Evolutionary conservation across 805 yeast species (phyloP).

Genomic region (Ogataea pini): DNA sequence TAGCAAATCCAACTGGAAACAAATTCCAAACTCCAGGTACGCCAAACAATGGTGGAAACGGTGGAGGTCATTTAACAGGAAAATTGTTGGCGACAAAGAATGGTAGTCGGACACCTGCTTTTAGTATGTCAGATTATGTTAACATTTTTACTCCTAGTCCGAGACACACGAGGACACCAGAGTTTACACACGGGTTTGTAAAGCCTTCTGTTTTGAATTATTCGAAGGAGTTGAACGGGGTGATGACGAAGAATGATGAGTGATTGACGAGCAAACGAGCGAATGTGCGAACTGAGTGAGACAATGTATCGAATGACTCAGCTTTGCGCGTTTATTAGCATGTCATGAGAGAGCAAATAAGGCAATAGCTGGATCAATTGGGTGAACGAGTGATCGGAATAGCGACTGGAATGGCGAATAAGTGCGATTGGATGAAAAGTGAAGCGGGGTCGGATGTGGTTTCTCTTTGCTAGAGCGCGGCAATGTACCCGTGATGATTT

Average conservation of each 20-base stretch:
- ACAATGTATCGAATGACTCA: too few relatives aligned
- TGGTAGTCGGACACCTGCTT: slow-evolving; percentile 55
- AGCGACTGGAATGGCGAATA: background rate
- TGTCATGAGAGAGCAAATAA: too few relatives aligned
- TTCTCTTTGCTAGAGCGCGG: background rate
- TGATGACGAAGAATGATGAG: slow-evolving; percentile 9
- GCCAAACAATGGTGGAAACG: slow-evolving; percentile 15
- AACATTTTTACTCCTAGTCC: slow-evolving; percentile 78
- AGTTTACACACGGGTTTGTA: slow-evolving; percentile 22
- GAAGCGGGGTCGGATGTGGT: background rate
- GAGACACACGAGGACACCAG: slow-evolving; percentile 40
- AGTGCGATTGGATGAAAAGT: background rate
- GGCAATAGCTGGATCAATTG: too few relatives aligned
- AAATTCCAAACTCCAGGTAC: slow-evolving; percentile 20
- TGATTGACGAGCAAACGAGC: background rate
- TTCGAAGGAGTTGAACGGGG: slow-evolving; percentile 28
- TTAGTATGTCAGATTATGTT: slow-evolving; percentile 82
- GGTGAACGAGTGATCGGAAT: background rate
- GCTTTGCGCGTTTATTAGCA: too few relatives aligned
- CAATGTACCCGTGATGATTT: background rate
- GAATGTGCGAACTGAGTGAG: too few relatives aligned
- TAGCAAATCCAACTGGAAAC: background rate
- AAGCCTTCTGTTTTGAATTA: slow-evolving; percentile 25
- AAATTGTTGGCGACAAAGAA: slow-evolving; percentile 25
- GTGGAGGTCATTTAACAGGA: slow-evolving; percentile 8